phyloP scores from a whole-genome alignment of 352 stramenopile genomes.

The Globisporangium barbulae region DNA sequence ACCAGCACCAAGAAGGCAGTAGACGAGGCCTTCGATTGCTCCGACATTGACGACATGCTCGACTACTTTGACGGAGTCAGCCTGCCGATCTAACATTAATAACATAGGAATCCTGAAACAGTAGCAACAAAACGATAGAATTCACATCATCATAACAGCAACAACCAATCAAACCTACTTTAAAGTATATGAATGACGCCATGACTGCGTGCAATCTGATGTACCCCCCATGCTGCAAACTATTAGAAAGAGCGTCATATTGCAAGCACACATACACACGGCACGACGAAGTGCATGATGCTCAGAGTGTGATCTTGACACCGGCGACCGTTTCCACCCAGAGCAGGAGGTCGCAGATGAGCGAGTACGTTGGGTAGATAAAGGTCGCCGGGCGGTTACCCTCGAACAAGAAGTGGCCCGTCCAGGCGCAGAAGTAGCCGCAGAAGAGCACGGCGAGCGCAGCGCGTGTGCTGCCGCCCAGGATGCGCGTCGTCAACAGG shows the following conservation, averaged over 20 bases:
- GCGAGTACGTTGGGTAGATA: conserved; percentile 64
- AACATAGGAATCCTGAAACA: background rate
- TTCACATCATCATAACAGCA: background rate
- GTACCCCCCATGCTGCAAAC: too few relatives aligned
- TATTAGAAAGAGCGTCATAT: too few relatives aligned
- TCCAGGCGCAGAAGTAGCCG: conserved; percentile 63
- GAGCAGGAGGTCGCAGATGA: conserved; percentile 59
- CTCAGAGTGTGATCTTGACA: conserved; percentile 29
- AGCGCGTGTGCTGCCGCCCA: conserved; percentile 23
- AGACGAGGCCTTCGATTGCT: conserved; percentile 7
- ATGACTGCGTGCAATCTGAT: too few relatives aligned
- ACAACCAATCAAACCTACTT: background rate
- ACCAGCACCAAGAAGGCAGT: background rate
- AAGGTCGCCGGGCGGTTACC: conserved; percentile 60
- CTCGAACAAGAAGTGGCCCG: conserved; percentile 66
- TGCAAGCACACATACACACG: background rate
- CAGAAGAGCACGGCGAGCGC: conserved; percentile 25
- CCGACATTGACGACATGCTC: conserved; percentile 69
- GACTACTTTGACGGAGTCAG: conserved; percentile 74
- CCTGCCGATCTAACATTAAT: conserved; percentile 37
- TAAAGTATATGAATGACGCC: too few relatives aligned
- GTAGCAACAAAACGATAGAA: too few relatives aligned
- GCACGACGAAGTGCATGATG: background rate
- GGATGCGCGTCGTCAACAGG: conserved; percentile 30
- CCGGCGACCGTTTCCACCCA: conserved; percentile 45